Conservation (phyloP, 768 basidiomycete species). For the Tylopilus vinaceipallidus region DNA sequence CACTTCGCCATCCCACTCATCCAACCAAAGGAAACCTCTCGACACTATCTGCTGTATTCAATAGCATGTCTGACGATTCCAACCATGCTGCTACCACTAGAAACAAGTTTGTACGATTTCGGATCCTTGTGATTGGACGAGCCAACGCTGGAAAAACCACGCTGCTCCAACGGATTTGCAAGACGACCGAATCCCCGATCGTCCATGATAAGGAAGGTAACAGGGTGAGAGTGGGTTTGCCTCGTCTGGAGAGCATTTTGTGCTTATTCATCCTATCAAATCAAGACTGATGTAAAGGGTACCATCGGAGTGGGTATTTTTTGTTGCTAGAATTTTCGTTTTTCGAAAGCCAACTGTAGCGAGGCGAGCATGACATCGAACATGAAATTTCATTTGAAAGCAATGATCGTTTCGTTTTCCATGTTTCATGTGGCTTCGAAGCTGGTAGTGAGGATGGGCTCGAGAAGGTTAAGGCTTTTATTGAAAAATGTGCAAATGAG, state of each 20-base stretch:
- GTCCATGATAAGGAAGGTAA: slow-evolving; percentile 5
- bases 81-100: too few species aligned
- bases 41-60: too few species aligned
- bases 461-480: slow-evolving; percentile 30
- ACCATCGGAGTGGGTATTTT: neutral
- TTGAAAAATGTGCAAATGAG: slow-evolving; percentile 20
- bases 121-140: too few species aligned
- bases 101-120: too few species aligned
- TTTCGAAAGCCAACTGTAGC: neutral
- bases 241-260: neutral
- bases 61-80: too few species aligned
- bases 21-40: too few species aligned
- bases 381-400: slow-evolving; percentile 22
- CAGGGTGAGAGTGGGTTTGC: slow-evolving; percentile 5
- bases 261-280: neutral
- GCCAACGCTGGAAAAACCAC: too few species aligned
- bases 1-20: too few species aligned
- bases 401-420: slow-evolving; percentile 37
- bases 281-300: neutral
- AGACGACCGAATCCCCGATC: too few species aligned
- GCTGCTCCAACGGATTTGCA: too few species aligned
- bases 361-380: slow-evolving; percentile 10
- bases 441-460: slow-evolving; percentile 32
- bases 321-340: neutral
- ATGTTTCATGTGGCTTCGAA: slow-evolving; percentile 43